These are phyloP conservation scores for Taiozyma onychis DNA, from an alignment of 1,139 yeast species.

Conservation along the genomic window DNA sequence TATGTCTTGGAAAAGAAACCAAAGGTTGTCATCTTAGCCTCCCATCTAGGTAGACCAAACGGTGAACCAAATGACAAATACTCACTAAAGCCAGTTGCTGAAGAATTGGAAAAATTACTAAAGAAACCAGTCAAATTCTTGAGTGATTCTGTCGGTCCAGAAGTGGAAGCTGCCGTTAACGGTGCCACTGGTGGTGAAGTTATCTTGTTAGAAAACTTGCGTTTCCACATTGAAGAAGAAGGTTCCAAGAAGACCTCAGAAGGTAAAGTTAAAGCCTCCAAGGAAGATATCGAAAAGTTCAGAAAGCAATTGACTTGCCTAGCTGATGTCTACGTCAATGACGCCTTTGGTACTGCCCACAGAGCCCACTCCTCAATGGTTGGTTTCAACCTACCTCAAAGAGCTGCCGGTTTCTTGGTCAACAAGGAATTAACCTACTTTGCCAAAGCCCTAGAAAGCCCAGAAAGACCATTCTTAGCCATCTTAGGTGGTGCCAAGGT, in stretches of 20 bases:
- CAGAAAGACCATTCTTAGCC: slow-evolving; percentile 94
- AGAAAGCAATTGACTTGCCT: slow-evolving; percentile 80
- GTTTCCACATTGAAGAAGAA: slow-evolving; percentile 96
- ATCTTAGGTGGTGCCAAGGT: slow-evolving; percentile 99
- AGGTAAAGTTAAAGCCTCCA: slow-evolving; percentile 82
- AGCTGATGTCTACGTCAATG: slow-evolving; percentile 95
- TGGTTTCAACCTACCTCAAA: slow-evolving; percentile 86
- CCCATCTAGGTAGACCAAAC: slow-evolving; percentile 97
- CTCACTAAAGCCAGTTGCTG: slow-evolving; percentile 88
- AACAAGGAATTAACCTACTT: slow-evolving; percentile 93
- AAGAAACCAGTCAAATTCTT: slow-evolving; percentile 70
- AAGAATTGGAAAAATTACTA: slow-evolving; percentile 73
- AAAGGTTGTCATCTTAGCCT: slow-evolving; percentile 83
- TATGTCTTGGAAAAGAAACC: slow-evolving; percentile 88
- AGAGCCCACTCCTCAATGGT: slow-evolving; percentile 99
- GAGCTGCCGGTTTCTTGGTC: slow-evolving; percentile 97
- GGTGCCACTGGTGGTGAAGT: slow-evolving; percentile 57
- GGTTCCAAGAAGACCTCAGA: slow-evolving; percentile 90
- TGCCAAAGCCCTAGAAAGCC: slow-evolving; percentile 96
- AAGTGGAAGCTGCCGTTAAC: slow-evolving; percentile 74
- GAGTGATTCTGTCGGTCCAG: slow-evolving; percentile 81
- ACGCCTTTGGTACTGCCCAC: slow-evolving; percentile 98
- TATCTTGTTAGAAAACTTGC: slow-evolving; percentile 86
- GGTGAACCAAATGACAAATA: slow-evolving; percentile 79
- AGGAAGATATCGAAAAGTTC: slow-evolving; percentile 76